Evolutionary conservation across 192 early-diverging fungal genomes (phyloP), one percentile per base, ranked within the genome.

Genomic region (Gryganskiella cystojenkinii): DNA sequence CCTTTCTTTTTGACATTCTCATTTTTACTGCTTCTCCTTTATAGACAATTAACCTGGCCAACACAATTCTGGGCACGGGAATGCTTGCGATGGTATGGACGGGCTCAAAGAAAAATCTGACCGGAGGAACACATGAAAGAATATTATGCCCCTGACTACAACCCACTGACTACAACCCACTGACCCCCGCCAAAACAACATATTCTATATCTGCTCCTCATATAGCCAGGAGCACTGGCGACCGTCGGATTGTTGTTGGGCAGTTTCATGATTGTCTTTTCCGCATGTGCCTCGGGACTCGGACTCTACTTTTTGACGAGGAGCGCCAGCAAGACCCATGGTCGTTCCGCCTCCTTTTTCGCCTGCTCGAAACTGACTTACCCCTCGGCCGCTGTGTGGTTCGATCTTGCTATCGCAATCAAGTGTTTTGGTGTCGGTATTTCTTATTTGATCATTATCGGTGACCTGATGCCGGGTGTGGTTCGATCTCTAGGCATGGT

Each of bases 361-460:
- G 88, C 94, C 7, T 86, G 95, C 27, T 89, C 95, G 7, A 90
- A 95, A 69, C 86, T 97, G 49, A 99, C 98, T 1, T 99, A 95
- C 79, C 95, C 97, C 20, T 72, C 74, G 25, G 94, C 96, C 1
- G 95, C 94, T 5, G 83, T 96, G 10, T 90, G 89, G 49, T 98
- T 99, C 64, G 98, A 99, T 66, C 51, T 91, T 19, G 97, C 98
- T n/a, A 98, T 99, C 78, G 95, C 97, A 6, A 87, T 99, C 73
- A 99, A 99, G 69, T 99, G 98, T 70, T 99, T 99, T 86, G 97
- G 97, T 33, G 98, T 99, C 20, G 90, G 91, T 20, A 90, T 98
- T 40, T 95, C 93, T 4, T 99, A 99, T 70, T 78, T 99, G 34
- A 95, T 99, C 44, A 97, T 99, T 55, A 91, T 94, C 66, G 95